Conservation (phyloP, 768 basidiomycete species). For the Filobasidium floriforme region DNA sequence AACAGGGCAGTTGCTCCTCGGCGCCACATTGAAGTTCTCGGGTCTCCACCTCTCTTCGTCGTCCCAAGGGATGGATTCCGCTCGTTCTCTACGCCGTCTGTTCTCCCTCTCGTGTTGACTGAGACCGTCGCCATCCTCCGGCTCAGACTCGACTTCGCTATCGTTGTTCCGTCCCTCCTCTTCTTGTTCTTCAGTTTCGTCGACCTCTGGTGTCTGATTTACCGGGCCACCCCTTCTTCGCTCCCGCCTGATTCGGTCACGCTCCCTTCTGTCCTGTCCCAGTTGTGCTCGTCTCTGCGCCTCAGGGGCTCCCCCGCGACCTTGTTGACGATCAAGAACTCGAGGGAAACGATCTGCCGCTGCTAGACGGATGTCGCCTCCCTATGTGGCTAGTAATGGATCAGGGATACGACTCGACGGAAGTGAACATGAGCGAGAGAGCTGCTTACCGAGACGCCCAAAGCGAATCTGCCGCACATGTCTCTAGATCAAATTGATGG, state of each 20-base stretch:
- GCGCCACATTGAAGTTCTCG: constrained; percentile 23
- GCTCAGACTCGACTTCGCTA: neutral
- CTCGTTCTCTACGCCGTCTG: neutral
- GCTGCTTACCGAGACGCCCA: constrained; percentile 13
- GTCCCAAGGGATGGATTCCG: constrained; percentile 12
- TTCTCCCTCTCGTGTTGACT: constrained; percentile 1
- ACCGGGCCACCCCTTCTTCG: constrained; percentile 5
- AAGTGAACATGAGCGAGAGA: neutral
- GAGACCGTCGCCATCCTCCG: neutral
- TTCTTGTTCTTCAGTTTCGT: neutral
- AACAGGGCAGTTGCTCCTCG: constrained; percentile 13
- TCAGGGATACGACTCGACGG: neutral
- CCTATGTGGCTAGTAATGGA: neutral
- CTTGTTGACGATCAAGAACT: neutral
- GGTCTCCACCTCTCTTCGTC: constrained; percentile 17
- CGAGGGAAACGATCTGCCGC: constrained; percentile 13
- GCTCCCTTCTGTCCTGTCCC: constrained; percentile 1
- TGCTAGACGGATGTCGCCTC: constrained; percentile 10
- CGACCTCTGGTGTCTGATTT: neutral
- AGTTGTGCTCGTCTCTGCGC: constrained; percentile 5
- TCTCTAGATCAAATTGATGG: no score
- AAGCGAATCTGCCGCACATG: constrained; percentile 22
- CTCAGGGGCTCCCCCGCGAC: neutral
- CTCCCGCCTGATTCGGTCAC: constrained; percentile 8
- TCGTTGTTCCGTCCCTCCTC: constrained; percentile 6